phyloP scores from a whole-genome alignment of 148 eudicot species.

The Limonium bicolor region DNA sequence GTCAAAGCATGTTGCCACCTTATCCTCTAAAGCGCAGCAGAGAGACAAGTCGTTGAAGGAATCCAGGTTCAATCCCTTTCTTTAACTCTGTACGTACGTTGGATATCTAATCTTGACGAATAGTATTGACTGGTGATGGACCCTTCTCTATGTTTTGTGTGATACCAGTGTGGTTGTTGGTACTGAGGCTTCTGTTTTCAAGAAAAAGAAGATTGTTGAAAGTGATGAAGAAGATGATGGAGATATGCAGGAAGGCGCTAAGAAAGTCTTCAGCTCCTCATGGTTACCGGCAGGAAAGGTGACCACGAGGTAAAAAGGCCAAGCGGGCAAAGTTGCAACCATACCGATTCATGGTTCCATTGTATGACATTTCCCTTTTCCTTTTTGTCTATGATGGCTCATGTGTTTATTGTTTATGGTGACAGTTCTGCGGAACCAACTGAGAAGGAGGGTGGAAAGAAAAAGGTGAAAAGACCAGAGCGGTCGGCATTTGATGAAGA shows the following conservation, averaged over 20 bases:
- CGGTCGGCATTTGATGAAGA: no score
- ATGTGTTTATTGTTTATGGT: no score
- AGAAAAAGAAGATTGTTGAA: conserved; percentile 22
- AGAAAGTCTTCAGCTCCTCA: conserved; percentile 38
- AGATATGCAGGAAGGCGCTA: conserved; percentile 30
- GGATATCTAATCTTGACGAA: not conserved
- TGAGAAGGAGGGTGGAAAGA: no score
- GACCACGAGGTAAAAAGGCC: no score
- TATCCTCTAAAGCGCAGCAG: conserved; percentile 63
- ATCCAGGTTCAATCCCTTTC: conserved; percentile 44
- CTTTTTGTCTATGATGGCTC: no score
- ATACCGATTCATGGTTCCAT: no score
- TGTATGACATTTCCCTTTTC: no score
- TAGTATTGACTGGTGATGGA: not conserved
- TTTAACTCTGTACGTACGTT: not conserved
- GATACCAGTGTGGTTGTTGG: conserved; percentile 79
- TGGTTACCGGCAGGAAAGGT: conserved; percentile 54
- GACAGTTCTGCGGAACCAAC: no score
- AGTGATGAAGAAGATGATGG: conserved; percentile 46
- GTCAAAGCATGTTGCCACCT: conserved; percentile 39
- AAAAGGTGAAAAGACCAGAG: no score
- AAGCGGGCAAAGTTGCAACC: no score
- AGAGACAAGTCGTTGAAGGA: conserved; percentile 40
- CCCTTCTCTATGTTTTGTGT: conserved; percentile 3
- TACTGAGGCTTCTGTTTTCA: conserved; percentile 33